Evolutionary conservation across 305 asterid species (phyloP).

Genomic region (Fraxinus sp.): DNA sequence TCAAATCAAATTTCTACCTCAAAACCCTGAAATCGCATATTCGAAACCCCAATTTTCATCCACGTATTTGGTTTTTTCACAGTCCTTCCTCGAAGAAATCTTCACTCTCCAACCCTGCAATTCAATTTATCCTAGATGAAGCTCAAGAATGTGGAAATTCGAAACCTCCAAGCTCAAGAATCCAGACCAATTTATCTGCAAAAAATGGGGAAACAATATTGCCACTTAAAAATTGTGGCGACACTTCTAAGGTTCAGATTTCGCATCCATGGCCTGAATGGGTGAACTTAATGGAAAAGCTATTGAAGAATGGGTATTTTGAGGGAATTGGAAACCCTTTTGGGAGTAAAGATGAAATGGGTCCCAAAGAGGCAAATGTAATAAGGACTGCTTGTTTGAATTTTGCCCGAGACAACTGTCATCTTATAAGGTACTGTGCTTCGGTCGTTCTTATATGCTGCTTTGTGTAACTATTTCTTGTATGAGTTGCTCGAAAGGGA

Average conservation of each 20-base stretch:
- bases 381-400: slow-evolving; percentile 77
- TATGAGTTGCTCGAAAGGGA: neutral
- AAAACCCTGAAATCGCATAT: slow-evolving; percentile 29
- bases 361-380: slow-evolving; percentile 54
- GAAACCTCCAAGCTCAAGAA: slow-evolving; percentile 26
- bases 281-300: slow-evolving; percentile 61
- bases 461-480: neutral
- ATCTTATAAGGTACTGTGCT: slow-evolving; percentile 59
- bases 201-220: slow-evolving; percentile 32
- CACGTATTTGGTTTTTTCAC: slow-evolving; percentile 31
- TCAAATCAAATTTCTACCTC: slow-evolving; percentile 26
- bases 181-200: slow-evolving; percentile 25
- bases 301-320: slow-evolving; percentile 59
- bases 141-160: slow-evolving; percentile 23
- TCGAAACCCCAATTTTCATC: neutral
- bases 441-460: neutral
- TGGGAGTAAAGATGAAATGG: slow-evolving; percentile 36
- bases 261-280: slow-evolving; percentile 87
- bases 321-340: slow-evolving; percentile 65
- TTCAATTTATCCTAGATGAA: slow-evolving; percentile 60
- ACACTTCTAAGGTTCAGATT: slow-evolving; percentile 27
- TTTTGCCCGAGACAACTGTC: slow-evolving; percentile 62
- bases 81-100: slow-evolving; percentile 26
- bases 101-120: slow-evolving; percentile 52
- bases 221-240: slow-evolving; percentile 12